These are phyloP conservation scores for Ganoderma sp. DNA, from an alignment of 1,284 basidiomycete genomes.

Conservation along the genomic window DNA sequence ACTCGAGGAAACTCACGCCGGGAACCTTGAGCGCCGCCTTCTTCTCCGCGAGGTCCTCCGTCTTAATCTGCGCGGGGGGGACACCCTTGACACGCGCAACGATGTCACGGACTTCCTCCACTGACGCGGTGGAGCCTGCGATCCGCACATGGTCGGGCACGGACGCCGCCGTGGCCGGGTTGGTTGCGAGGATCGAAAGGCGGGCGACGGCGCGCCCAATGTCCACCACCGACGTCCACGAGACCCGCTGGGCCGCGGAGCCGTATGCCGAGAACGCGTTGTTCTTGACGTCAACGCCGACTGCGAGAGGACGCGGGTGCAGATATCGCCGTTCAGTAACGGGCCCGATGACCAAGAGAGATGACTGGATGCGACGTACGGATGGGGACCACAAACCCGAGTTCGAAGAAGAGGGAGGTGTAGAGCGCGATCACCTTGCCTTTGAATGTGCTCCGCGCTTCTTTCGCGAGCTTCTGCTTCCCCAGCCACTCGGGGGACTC, in stretches of 20 bases:
- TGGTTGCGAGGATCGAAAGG: conserved; percentile 37
- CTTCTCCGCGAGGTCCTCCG: conserved; percentile 26
- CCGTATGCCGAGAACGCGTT: conserved; percentile 36
- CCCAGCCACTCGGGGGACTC: conserved; percentile 35
- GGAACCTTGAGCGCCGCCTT: conserved; percentile 23
- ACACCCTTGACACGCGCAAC: conserved; percentile 30
- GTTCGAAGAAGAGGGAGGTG: conserved; percentile 38
- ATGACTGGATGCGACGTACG: conserved; percentile 4
- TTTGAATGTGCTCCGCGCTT: conserved; percentile 30
- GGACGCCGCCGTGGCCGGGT: conserved; percentile 28
- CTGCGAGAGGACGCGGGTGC: conserved; percentile 19
- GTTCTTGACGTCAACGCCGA: conserved; percentile 37
- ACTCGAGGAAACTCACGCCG: conserved; percentile 15
- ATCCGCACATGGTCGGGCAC: conserved; percentile 38
- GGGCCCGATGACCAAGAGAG: background rate
- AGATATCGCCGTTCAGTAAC: background rate
- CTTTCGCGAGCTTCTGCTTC: conserved; percentile 34
- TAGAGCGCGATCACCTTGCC: conserved; percentile 39
- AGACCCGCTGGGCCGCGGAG: conserved; percentile 25
- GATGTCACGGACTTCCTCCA: conserved; percentile 30
- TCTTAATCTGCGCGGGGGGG: conserved; percentile 25
- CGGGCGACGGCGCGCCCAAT: conserved; percentile 38
- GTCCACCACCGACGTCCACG: conserved; percentile 37
- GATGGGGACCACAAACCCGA: conserved; percentile 1
- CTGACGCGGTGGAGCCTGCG: conserved; percentile 29